These are phyloP conservation scores for Alternaria conjuncta DNA, from an alignment of 2,329 filamentous ascomycete species.

Conservation along the genomic window DNA sequence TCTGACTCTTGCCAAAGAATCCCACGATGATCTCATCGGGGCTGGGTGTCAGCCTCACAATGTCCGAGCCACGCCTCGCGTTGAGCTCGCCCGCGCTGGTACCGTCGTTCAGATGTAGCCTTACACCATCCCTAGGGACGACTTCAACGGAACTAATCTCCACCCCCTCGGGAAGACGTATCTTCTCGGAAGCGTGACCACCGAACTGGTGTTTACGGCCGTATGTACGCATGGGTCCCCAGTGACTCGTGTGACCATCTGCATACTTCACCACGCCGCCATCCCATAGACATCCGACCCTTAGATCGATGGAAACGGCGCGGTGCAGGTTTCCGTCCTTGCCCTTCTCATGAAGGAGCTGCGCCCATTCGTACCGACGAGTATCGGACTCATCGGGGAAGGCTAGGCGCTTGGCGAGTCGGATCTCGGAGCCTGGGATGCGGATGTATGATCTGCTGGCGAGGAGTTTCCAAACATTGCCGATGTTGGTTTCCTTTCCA, in stretches of 20 bases:
- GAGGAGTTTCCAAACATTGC: conserved; percentile 46
- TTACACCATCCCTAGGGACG: conserved; percentile 30
- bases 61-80: conserved; percentile 4
- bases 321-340: conserved; percentile 42
- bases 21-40: conserved; percentile 53
- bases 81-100: conserved; percentile 40
- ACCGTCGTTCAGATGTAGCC: conserved; percentile 41
- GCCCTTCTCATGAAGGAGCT: conserved; percentile 24
- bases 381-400: conserved; percentile 27
- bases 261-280: conserved; percentile 55
- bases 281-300: conserved; percentile 54
- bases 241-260: conserved; percentile 53
- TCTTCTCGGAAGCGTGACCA: conserved; percentile 38
- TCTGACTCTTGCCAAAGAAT: conserved; percentile 53
- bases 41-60: conserved; percentile 39
- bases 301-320: conserved; percentile 54
- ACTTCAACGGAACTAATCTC: conserved; percentile 44
- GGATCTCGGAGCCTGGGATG: conserved; percentile 49
- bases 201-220: conserved; percentile 42
- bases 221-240: conserved; percentile 41
- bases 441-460: conserved; percentile 40
- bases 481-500: conserved; percentile 45
- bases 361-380: conserved; percentile 25
- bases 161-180: conserved; percentile 33
- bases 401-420: conserved; percentile 50